These are phyloP conservation scores for Cytospora schulzeri DNA, from an alignment of 2,329 filamentous ascomycete genomes.

Conservation along the genomic window DNA sequence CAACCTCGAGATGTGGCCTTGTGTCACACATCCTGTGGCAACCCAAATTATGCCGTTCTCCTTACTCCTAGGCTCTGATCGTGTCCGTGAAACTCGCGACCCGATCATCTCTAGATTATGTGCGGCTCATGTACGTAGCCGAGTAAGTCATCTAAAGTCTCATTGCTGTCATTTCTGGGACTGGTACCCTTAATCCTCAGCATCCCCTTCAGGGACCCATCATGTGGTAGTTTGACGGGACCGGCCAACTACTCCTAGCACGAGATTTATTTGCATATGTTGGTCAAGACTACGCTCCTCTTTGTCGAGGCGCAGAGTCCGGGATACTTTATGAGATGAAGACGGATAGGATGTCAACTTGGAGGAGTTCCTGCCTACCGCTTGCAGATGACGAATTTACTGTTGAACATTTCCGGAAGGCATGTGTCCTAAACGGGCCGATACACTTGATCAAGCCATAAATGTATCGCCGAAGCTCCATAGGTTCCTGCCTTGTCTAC, in stretches of 20 bases:
- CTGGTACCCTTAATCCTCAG: neutral
- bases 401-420: neutral
- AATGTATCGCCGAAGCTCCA: neutral
- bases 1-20: neutral
- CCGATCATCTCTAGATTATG: neutral
- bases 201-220: neutral
- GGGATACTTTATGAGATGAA: neutral
- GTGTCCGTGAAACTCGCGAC: neutral
- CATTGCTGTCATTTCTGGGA: neutral
- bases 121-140: neutral
- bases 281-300: neutral
- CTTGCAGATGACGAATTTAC: neutral
- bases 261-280: no score
- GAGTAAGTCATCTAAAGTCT: neutral
- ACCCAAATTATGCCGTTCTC: neutral
- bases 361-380: neutral
- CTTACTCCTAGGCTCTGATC: neutral
- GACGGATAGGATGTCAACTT: neutral
- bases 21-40: constrained; percentile 6
- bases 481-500: neutral
- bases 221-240: neutral
- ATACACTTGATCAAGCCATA: neutral
- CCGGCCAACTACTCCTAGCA: neutral
- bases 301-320: neutral
- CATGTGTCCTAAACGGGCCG: neutral